Evolutionary conservation across 164 flowering plant species (phyloP), one percentile per base, ranked within the genome.

Genomic region (Liriodendron chinense): DNA sequence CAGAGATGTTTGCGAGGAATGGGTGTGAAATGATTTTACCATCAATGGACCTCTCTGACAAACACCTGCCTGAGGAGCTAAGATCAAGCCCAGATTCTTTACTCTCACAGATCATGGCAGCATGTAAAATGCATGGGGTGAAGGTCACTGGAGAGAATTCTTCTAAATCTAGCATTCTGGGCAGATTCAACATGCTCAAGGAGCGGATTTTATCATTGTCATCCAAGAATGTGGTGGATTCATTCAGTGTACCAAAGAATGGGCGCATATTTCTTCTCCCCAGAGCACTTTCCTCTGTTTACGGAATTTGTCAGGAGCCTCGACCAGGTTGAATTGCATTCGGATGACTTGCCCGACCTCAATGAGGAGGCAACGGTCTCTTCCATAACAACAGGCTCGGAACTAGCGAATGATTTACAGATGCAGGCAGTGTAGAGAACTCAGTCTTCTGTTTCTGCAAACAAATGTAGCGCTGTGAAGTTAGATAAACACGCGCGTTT

Each of bases 211-310:
- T 16, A 26, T 56, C n/a, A 59, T 24, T 63, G n/a, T 56, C n/a
- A 59, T 24, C 70, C 18, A 82, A 78, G 9, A 85, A 84, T 23
- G 80, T 73, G 48, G 74, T 90, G 71, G 84, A 87, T 13, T 77
- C 83, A 76, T 91, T 93, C 84, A 88, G n/a, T 87, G 1, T 92
- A 92, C 75, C 91, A 93, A 80, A 91, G 99, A 75, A 96, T 96
- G 98, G 98, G 99, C 23, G 94, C 96, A 4, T 74, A 85, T 68
- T 95, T 95, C 87, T 95, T 95, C 84, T 93, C 99, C 1, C 98
- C 99, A 0, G 89, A 90, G 67, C 92, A 93, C 75, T 93, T 90
- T 25, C 94, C 92, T 49, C 62, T 80, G 13, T 95, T 95, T 79
- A 80, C 94, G 0, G 75, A 78, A 74, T 87, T 95, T 28, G 87